Base-by-base conservation (phyloP, 169 alveolate species). In the Cyclospora cayetanensis region DNA sequence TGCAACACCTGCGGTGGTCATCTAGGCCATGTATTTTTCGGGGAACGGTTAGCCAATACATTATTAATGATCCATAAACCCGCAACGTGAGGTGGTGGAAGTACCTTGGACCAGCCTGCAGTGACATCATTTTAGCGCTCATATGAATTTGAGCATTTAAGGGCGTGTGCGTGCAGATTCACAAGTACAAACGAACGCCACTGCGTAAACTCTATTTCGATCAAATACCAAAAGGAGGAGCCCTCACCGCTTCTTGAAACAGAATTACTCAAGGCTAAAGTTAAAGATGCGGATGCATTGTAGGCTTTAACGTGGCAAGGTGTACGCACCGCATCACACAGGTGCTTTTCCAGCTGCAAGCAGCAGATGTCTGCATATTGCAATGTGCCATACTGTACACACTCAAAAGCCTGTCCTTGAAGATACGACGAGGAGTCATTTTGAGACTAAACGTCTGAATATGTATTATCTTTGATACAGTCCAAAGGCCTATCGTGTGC, bases 11-110 rank as follows among this genome's bases (percentile, higher is more conserved):
- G 96, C 86, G 94, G 94, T 46, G 95, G 96, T 35, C 96, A 95
- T 72, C 91, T 95, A 63, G 97, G 97, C 41, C 97, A 95, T 60
- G 94, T 93, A 4, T 95, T 95, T 50, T 93, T 90, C 74, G 96
- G 90, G 18, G 93, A 90, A 22, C 66, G 89, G 93, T 89, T 39
- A 65, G 42, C 50, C 53, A 7, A 39, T 15, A 15, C 7, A 46
- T 11, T 46, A 46, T 7, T 11, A 11, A 42, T 77, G 46, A 77
- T 43, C 66, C 66, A 66, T 42, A 42, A 77, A 43, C 68, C 87
- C 66, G 22, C 22, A 3, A 25, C 43, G 15, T 12, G 34, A 60
- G 60, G 18, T 18, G 60, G 18, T 46, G n/a, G 60, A 46, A 18
- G 9, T 9, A 15, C 55, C 55, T 46, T 46, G 55, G 55, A 7